Evolutionary conservation across 495 filamentous ascomycete species (phyloP).

Genomic region (Chaetomium tenue): DNA sequence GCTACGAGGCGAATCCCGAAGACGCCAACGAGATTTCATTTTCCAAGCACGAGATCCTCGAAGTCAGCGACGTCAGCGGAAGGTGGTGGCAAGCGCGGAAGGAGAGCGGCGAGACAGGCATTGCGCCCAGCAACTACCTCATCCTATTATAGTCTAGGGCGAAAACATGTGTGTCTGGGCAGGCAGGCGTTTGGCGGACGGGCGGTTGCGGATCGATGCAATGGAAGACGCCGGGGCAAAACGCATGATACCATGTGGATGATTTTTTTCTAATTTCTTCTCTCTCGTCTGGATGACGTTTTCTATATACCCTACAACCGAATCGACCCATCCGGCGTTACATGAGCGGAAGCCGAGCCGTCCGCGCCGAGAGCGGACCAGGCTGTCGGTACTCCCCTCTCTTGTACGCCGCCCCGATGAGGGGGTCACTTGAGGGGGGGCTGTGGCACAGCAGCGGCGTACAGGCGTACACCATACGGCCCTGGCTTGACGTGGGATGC

Average conservation of each 20-base stretch:
- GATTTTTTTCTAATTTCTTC: slow-evolving; percentile 27
- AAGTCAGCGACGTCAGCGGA: slow-evolving; percentile 95
- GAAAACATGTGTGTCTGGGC: not conserved
- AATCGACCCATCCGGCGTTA: slow-evolving; percentile 29
- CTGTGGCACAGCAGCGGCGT: not conserved
- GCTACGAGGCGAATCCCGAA: slow-evolving; percentile 96
- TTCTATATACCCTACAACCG: slow-evolving; percentile 34
- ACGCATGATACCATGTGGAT: slow-evolving; percentile 33
- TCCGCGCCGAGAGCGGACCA: slow-evolving; percentile 10
- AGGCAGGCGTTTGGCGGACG: slow-evolving; percentile 8
- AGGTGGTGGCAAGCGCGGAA: slow-evolving; percentile 99
- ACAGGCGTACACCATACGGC: slow-evolving; percentile 4
- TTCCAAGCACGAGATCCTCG: slow-evolving; percentile 91
- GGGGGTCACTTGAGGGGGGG: too few relatives aligned
- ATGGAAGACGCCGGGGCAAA: slow-evolving; percentile 13
- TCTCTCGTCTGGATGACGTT: slow-evolving; percentile 31
- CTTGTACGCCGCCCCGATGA: not conserved
- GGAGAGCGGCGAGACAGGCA: slow-evolving; percentile 90
- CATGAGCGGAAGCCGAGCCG: slow-evolving; percentile 14
- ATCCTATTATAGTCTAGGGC: slow-evolving; percentile 75
- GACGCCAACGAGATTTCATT: slow-evolving; percentile 97
- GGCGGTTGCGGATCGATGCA: not conserved
- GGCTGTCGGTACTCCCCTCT: not conserved
- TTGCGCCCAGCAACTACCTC: slow-evolving; percentile 96
- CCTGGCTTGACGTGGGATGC: slow-evolving; percentile 35